Evolutionary conservation across 176 grass and related monocot genomes (phyloP).

Genomic region (Phragmites australis): DNA sequence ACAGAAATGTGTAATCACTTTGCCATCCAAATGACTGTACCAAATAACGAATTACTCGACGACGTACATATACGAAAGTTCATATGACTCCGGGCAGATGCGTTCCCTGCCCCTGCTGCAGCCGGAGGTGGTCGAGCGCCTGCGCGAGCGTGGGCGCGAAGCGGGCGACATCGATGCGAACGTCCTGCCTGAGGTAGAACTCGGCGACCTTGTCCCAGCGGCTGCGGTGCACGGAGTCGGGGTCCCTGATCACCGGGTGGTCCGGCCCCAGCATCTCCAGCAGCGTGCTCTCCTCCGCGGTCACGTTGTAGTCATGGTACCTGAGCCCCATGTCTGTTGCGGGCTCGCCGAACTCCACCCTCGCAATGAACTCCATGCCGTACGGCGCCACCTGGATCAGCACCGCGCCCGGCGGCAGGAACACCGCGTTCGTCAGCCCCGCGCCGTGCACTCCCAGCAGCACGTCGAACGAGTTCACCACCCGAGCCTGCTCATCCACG

Average conservation of each 20-base stretch:
- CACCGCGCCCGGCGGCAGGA: conserved; percentile 66
- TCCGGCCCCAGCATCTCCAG: conserved; percentile 63
- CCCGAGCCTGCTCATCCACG: conserved; percentile 42
- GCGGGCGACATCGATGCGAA: conserved; percentile 47
- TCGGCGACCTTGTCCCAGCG: conserved; percentile 67
- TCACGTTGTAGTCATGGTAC: conserved; percentile 73
- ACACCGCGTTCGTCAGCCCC: conserved; percentile 68
- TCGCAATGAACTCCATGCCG: conserved; percentile 69
- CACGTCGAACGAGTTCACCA: conserved; percentile 81
- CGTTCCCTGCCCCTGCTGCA: background rate
- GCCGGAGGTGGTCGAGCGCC: conserved; percentile 52
- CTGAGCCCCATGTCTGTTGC: conserved; percentile 49
- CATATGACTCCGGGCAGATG: background rate
- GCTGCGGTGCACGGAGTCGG: conserved; percentile 51
- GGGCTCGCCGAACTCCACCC: conserved; percentile 51
- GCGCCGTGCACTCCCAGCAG: conserved; percentile 74
- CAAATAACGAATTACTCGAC: too few species aligned
- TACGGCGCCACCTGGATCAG: conserved; percentile 83
- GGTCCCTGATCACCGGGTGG: conserved; percentile 60
- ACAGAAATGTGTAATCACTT: too few species aligned
- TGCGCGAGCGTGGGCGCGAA: conserved; percentile 57
- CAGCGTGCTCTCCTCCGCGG: conserved; percentile 66
- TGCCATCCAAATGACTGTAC: too few species aligned
- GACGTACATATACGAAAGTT: too few species aligned
- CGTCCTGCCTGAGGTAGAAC: conserved; percentile 78